Evolutionary conservation across 169 alveolate species (phyloP), one percentile per base, ranked within the genome.

Genomic region (Sarcocystis neurona): DNA sequence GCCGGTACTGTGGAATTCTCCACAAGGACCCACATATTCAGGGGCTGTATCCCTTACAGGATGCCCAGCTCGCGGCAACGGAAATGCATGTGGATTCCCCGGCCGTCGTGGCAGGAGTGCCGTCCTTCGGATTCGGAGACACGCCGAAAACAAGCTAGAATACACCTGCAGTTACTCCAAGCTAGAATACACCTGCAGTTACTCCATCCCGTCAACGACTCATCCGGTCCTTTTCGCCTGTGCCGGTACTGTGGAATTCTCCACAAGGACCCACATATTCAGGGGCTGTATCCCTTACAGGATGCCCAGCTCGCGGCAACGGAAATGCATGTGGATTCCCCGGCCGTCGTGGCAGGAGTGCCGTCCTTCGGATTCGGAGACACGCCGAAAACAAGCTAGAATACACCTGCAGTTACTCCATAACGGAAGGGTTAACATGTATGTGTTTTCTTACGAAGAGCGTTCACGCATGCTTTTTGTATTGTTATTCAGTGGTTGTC

Each of bases 1-100:
- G 88, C 79, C 20, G 47, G 47, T 82, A 82, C 88, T 82, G 88
- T 79, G 60, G 66, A 2, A 39, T 39, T 12, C 27, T 82, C 1
- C 88, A 82, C 79, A 56, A 58, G 63, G 88, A 82, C 77, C 68
- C 88, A 41, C 72, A 58, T 4, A n/a, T 39, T 32, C 88, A 82
- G 88, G n/a, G 32, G 66, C 15, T 82, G 79, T 82, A 82, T 43
- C 88, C 88, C 46, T 48, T 82, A 48, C 56, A 23, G 44, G 66
- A 60, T 2, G 88, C 12, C 23, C 88, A 82, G 63, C 88, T 15
- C 60, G 20, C 12, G 77, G 78, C 66, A 20, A 4, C 66, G 23
- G 63, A 60, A 39, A 27, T 0, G 48, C 82, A 72, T 53, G 27
- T 15, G 56, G 82, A 32, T 4, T 72, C 82, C 12, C 82, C 82